Conservation (phyloP, 805 yeast genomes). For the Wickerhamiella parazyma region DNA sequence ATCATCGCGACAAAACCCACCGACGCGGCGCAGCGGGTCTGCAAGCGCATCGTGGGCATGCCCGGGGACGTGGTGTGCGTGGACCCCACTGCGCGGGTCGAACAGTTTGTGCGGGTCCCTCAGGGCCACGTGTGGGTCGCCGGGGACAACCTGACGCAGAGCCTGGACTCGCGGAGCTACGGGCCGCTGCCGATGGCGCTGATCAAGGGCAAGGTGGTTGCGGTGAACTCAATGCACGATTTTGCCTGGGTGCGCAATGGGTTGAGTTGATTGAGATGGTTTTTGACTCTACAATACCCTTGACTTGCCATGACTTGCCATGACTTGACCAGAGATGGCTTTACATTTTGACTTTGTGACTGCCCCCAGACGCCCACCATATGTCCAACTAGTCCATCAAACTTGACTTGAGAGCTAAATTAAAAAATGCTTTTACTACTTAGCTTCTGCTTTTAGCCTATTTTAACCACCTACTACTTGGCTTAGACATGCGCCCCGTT, state of each 20-base stretch:
- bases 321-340: no score
- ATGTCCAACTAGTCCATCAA: no score
- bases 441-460: no score
- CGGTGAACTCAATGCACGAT: slow-evolving; percentile 12
- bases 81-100: slow-evolving; percentile 43
- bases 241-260: slow-evolving; percentile 15
- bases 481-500: slow-evolving; percentile 8
- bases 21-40: slow-evolving; percentile 70
- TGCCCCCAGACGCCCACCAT: no score
- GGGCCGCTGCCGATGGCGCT: slow-evolving; percentile 83
- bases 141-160: slow-evolving; percentile 81
- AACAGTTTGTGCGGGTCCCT: slow-evolving; percentile 61
- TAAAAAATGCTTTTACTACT: no score
- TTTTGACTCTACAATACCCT: no score
- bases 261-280: no score
- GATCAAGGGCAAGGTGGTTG: slow-evolving; percentile 74
- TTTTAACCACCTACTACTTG: no score
- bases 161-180: slow-evolving; percentile 80
- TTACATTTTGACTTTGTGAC: no score
- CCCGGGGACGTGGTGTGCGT: slow-evolving; percentile 77
- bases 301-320: no score
- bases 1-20: slow-evolving; percentile 84
- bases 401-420: no score
- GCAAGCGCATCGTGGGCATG: slow-evolving; percentile 91
- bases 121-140: slow-evolving; percentile 95